These are phyloP conservation scores for Monarda citriodora DNA, from an alignment of 305 asterid species.

Conservation along the genomic window DNA sequence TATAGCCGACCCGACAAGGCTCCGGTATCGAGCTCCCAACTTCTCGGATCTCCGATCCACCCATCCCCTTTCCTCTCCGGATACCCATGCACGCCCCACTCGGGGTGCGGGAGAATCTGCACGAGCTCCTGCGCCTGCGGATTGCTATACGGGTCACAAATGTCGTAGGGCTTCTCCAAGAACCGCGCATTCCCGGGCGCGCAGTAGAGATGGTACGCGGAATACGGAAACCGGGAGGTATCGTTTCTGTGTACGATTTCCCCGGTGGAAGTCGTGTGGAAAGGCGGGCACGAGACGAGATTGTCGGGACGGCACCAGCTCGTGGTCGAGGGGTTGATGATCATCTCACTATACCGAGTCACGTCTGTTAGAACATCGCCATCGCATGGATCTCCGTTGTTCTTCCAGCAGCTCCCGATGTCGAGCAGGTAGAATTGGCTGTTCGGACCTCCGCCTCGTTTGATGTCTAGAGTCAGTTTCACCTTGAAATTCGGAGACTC, in stretches of 20 bases:
- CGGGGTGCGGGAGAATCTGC: slow-evolving; percentile 84
- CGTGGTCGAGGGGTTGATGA: slow-evolving; percentile 72
- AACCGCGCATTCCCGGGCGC: slow-evolving; percentile 75
- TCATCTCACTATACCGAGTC: slow-evolving; percentile 87
- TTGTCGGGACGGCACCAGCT: slow-evolving; percentile 77
- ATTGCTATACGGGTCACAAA: slow-evolving; percentile 86
- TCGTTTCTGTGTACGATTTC: slow-evolving; percentile 56
- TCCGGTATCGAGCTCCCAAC: slow-evolving; percentile 83
- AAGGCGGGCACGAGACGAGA: slow-evolving; percentile 77
- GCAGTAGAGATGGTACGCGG: slow-evolving; percentile 84
- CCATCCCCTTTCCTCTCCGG: slow-evolving; percentile 81
- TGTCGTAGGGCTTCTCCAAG: slow-evolving; percentile 68
- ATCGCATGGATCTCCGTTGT: slow-evolving; percentile 70
- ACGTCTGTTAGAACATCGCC: slow-evolving; percentile 80
- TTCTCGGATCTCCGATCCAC: slow-evolving; percentile 72
- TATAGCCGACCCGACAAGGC: slow-evolving; percentile 67
- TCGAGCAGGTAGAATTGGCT: slow-evolving; percentile 83
- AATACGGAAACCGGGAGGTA: slow-evolving; percentile 68
- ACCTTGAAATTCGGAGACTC: slow-evolving; percentile 84
- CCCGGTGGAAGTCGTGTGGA: slow-evolving; percentile 61
- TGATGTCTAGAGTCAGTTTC: slow-evolving; percentile 56
- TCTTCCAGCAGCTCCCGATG: slow-evolving; percentile 89
- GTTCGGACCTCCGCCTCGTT: slow-evolving; percentile 76
- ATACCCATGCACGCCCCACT: slow-evolving; percentile 88
- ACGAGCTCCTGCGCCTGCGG: slow-evolving; percentile 90